Base-by-base conservation (phyloP, 306 rosid genomes). In the Potentilla sterilis region DNA sequence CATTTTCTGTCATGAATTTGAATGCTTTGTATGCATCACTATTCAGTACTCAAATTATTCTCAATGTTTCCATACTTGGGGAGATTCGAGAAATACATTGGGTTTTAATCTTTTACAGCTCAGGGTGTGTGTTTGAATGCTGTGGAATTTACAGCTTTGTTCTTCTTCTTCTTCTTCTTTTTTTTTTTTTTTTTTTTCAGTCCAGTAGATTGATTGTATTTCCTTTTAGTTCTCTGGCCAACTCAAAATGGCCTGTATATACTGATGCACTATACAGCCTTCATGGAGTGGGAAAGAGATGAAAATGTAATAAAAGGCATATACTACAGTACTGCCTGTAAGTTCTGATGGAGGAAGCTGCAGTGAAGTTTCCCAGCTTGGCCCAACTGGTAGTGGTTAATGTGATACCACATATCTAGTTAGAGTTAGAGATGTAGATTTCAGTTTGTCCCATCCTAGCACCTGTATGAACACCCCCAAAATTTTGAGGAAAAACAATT, bases 341-440 rank as follows among this genome's bases (percentile, higher is more conserved):
- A 11, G 38, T 59, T 22, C 6, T 22, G 35, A 59, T 22, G 4
- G 6, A 24, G 65, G 72, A 67, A 67, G 14, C 54, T 67, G 72
- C 72, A 11, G 16, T 42, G 54, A 42, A 67, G 71, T 44, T 42
- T 67, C 71, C 10, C 52, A 42, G n/a, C 54, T 67, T 11, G 52
- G 40, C 54, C 38, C 37, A 21, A 43, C 54, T 67, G 34, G 14
- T 38, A n/a, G 32, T 65, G 28, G 28, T 3, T 4, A 9, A 65
- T 65, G 28, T 65, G 47, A 22, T 21, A 41, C 64, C 35, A 24
- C 44, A 67, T n/a, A 22, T 21, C 51, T 67, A 9, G 52, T 67
- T 7, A 15, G 16, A 62, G 19, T 7, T 41, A 7, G 1, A 41
- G 9, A 6, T 41, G 1, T 40, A 10, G 28, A 66, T 19, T 19